Evolutionary conservation across 73 alveolate species (phyloP).

Genomic region (Stentor coeruleus): DNA sequence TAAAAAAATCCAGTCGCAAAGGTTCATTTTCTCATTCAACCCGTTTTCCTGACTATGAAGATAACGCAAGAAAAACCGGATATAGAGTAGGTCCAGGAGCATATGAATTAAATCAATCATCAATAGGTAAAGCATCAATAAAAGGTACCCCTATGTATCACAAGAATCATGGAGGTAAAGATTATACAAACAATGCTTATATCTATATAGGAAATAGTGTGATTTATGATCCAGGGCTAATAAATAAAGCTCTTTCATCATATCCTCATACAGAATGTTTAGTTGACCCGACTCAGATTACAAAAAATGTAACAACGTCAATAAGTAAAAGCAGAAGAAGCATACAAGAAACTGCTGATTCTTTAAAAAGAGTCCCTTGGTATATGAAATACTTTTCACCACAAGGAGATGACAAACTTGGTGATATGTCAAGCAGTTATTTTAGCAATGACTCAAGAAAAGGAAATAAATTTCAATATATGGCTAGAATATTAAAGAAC

Average conservation of each 20-base stretch:
- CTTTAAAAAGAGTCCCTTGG: no score
- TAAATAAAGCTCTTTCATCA: no score
- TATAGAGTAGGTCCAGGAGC: conserved; percentile 26
- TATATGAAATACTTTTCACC: no score
- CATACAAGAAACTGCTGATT: no score
- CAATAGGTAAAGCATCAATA: not conserved
- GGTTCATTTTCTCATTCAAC: not conserved
- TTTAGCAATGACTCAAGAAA: no score
- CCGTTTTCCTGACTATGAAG: conserved; percentile 22
- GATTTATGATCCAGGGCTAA: conserved; percentile 1
- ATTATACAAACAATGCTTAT: not conserved
- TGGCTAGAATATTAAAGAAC: no score
- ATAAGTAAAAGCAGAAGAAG: not conserved
- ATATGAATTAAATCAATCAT: not conserved
- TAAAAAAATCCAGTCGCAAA: no score
- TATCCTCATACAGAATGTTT: not conserved
- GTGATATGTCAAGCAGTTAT: no score
- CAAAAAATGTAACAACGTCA: not conserved
- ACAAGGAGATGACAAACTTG: no score
- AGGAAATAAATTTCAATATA: no score
- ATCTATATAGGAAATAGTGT: not conserved
- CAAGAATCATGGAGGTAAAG: not conserved
- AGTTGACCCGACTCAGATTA: not conserved
- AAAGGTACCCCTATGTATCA: not conserved
- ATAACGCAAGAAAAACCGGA: not conserved